phyloP scores from a whole-genome alignment of 2,329 filamentous ascomycete species.

The Hypoxylon sp. region DNA sequence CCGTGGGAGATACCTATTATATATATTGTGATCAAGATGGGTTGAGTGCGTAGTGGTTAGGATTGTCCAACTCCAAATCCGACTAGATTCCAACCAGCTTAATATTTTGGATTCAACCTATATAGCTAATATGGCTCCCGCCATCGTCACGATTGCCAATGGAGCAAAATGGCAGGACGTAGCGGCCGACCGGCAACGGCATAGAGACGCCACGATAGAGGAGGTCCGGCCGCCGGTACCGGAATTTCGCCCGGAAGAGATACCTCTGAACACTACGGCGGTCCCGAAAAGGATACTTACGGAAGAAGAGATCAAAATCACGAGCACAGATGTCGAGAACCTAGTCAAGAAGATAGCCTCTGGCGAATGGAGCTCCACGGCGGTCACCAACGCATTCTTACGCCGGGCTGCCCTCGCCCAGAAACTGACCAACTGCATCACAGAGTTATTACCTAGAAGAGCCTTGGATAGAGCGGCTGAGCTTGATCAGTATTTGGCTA shows the following conservation, averaged over 20 bases:
- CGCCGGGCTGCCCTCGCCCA: conserved; percentile 69
- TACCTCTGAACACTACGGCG: conserved; percentile 62
- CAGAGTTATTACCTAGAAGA: conserved; percentile 48
- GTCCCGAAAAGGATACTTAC: conserved; percentile 64
- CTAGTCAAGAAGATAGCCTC: conserved; percentile 61
- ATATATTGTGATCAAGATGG: conserved; percentile 7
- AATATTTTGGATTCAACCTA: not conserved
- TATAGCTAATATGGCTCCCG: conserved; percentile 39
- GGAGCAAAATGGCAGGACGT: conserved; percentile 63
- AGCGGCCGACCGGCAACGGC: conserved; percentile 61
- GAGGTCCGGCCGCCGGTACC: conserved; percentile 59
- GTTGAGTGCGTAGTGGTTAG: not conserved
- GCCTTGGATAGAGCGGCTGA: conserved; percentile 48
- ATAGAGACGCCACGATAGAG: conserved; percentile 63
- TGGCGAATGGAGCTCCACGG: conserved; percentile 60
- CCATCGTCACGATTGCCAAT: conserved; percentile 47
- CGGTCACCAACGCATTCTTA: conserved; percentile 68
- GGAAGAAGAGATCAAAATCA: conserved; percentile 64
- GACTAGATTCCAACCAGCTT: not conserved
- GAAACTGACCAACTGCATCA: conserved; percentile 56
- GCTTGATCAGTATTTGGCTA: conserved; percentile 46
- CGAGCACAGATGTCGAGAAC: conserved; percentile 61
- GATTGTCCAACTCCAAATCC: not conserved
- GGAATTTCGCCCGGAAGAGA: conserved; percentile 48
- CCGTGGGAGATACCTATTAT: conserved; percentile 2